These are phyloP conservation scores for Patellifolia procumbens DNA, from an alignment of 179 eudicot species.

Conservation along the genomic window DNA sequence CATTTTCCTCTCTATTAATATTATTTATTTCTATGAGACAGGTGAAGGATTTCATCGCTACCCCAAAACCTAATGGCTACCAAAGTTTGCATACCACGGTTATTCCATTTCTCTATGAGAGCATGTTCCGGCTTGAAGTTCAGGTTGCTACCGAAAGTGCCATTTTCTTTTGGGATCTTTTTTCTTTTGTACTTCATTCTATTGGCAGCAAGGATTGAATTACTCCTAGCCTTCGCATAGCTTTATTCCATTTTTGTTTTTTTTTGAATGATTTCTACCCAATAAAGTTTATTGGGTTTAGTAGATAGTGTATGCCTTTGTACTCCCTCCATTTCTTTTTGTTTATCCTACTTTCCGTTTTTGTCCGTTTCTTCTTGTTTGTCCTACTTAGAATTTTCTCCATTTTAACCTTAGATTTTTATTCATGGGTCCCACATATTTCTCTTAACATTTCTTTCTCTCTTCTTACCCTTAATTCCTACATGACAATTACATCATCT, in stretches of 20 bases:
- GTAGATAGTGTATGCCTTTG: neutral
- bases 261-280: neutral
- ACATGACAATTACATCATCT: no score
- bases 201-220: neutral
- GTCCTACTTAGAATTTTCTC: no score
- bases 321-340: no score
- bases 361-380: no score
- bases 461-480: no score
- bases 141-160: slow-evolving; percentile 54
- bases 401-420: no score
- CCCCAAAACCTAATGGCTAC: slow-evolving; percentile 96
- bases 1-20: slow-evolving; percentile 3
- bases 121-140: slow-evolving; percentile 96
- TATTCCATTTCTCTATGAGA: slow-evolving; percentile 95
- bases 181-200: neutral
- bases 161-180: neutral
- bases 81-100: slow-evolving; percentile 98
- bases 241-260: neutral
- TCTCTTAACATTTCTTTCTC: no score
- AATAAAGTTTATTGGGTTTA: neutral
- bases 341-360: no score
- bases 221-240: slow-evolving; percentile 1
- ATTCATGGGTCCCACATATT: no score
- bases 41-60: slow-evolving; percentile 98
- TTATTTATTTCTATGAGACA: slow-evolving; percentile 37